Conservation (phyloP, 75 land plant species). For the Selaginella moellendorffii region DNA sequence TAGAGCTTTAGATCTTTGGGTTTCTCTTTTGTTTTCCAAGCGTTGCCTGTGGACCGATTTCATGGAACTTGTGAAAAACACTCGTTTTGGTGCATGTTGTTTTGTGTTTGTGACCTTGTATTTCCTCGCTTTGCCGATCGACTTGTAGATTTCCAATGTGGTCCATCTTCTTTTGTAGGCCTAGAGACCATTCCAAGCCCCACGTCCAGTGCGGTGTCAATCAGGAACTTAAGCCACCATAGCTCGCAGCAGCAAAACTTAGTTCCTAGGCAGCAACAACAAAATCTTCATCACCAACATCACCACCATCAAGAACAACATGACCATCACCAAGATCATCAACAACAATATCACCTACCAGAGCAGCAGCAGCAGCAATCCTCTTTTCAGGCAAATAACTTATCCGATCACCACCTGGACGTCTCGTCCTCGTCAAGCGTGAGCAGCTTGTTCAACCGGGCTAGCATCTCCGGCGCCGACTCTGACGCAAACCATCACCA, state of each 20-base stretch:
- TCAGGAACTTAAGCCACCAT: not conserved
- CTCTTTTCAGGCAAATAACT: too few relatives aligned
- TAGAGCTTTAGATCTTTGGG: too few relatives aligned
- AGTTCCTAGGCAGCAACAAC: not conserved
- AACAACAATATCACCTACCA: too few relatives aligned
- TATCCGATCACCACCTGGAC: not conserved
- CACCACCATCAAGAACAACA: too few relatives aligned
- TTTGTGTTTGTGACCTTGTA: too few relatives aligned
- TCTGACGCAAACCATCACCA: too few relatives aligned
- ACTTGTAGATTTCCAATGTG: not conserved
- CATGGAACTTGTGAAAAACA: too few relatives aligned
- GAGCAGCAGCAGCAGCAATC: not conserved
- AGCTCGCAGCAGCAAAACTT: not conserved
- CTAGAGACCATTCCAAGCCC: not conserved
- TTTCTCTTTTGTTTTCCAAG: too few relatives aligned
- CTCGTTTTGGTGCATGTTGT: too few relatives aligned
- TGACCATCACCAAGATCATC: too few relatives aligned
- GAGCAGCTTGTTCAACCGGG: not conserved
- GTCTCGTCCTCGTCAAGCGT: not conserved
- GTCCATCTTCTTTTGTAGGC: not conserved
- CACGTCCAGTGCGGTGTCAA: not conserved
- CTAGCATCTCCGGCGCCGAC: not conserved
- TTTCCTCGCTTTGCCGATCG: not conserved
- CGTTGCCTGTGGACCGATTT: too few relatives aligned
- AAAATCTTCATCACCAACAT: too few relatives aligned